Conservation (phyloP, 2,329 filamentous ascomycete species). For the Venturia aucupariae region DNA sequence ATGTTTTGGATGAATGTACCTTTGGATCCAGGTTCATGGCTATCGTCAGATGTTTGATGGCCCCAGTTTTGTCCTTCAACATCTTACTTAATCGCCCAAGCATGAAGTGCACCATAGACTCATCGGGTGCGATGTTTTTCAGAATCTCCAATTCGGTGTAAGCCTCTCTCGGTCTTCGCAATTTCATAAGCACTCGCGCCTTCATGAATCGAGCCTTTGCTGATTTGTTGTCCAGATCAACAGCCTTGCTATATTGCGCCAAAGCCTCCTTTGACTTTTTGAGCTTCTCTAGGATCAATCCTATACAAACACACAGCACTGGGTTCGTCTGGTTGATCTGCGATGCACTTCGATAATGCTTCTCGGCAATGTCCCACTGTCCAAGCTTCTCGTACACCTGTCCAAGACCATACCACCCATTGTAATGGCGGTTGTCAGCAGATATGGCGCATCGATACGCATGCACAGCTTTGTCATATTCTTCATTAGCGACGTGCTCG, state of each 20-base stretch:
- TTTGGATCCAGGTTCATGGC: conserved; percentile 94
- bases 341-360: conserved; percentile 81
- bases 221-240: conserved; percentile 69
- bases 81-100: conserved; percentile 67
- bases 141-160: conserved; percentile 77
- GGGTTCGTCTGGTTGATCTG: conserved; percentile 90
- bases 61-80: conserved; percentile 53
- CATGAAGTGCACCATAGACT: conserved; percentile 91
- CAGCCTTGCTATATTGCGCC: conserved; percentile 71
- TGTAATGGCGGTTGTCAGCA: conserved; percentile 85
- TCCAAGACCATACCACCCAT: conserved; percentile 90
- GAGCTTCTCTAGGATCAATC: conserved; percentile 72
- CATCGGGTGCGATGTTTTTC: conserved; percentile 85
- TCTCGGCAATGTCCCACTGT: conserved; percentile 82
- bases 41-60: conserved; percentile 91
- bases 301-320: conserved; percentile 86
- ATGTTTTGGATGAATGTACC: conserved; percentile 40
- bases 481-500: conserved; percentile 91
- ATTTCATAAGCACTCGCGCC: conserved; percentile 72
- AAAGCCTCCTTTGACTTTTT: conserved; percentile 70
- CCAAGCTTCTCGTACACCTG: conserved; percentile 81
- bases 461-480: conserved; percentile 87
- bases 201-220: conserved; percentile 88
- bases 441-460: conserved; percentile 80
- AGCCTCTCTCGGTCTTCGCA: conserved; percentile 61